Evolutionary conservation across 208 protist genomes (phyloP), one percentile per base, ranked within the genome.

Genomic region (Trypanosoma cruzi): DNA sequence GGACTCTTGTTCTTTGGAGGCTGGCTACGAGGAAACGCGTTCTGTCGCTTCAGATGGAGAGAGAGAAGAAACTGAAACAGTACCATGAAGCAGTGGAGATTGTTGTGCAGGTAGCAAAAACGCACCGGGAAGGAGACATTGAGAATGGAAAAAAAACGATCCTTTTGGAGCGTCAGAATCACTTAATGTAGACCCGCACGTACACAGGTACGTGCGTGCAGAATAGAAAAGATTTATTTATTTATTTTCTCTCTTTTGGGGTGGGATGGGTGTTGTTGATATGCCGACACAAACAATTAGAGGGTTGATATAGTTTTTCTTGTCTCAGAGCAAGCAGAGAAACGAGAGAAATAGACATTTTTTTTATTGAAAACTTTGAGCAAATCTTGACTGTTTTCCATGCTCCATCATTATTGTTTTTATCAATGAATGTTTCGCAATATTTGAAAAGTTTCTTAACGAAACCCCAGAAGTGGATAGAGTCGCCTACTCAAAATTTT

Each of bases 1-100:
- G 37, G 75, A 81, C 34, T 73, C 70, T 29, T 49, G 61, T 29
- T 52, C 53, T 26, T 54, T 68, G 50, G 65, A 71, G 4, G 26
- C 42, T 3, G 44, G 24, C 31, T 52, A 64, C 8, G 60, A 57
- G 20, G 83, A 89, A 68, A 74, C 69, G 3, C 79, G 75, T 59
- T 80, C 69, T 3, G 48, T 37, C 32, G 58, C 22, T 29, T 63
- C 68, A 40, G 36, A 79, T 64, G 59, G 37, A 31, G 50, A 52
- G 31, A 64, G 36, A 20, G 53, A 64, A 14, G 81, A 80, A 28
- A 37, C 26, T 26, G 71, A 73, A 36, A 55, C 52, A 1, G 31
- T 50, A 64, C 46, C 34, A 7, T 54, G 48, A 36, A 26, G 7
- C 22, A 24, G 52, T 36, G 58, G 60, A 40, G 58, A 68, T 49